A percentile compares a stretch with the other conserved stretches of the same genome.
Evolutionary conservation across 768 basidiomycete species (phyloP).

Genomic region (Boletus coccyginus): DNA sequence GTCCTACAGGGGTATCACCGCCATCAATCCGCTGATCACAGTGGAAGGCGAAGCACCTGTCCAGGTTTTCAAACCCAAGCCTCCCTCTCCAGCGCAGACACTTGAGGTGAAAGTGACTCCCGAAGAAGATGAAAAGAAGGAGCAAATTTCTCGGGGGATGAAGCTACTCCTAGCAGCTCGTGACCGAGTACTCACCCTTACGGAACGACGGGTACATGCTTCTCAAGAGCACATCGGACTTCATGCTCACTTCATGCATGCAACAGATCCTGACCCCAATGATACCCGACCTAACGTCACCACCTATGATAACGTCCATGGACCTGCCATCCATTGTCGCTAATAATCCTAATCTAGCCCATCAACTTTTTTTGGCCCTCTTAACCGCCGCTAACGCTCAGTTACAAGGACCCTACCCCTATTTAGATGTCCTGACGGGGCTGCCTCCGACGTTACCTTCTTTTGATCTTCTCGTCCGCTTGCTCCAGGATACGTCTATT

Average conservation of each 20-base stretch:
- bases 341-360: constrained; percentile 66
- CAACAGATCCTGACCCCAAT: constrained; percentile 51
- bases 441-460: constrained; percentile 72
- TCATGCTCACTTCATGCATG: background rate
- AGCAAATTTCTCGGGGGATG: constrained; percentile 60
- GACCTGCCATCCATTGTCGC: constrained; percentile 67
- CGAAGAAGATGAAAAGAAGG: constrained; percentile 57
- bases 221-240: background rate
- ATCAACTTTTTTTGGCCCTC: constrained; percentile 61
- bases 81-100: background rate
- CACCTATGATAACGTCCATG: constrained; percentile 59
- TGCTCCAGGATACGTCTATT: constrained; percentile 60
- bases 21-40: constrained; percentile 5
- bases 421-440: constrained; percentile 59
- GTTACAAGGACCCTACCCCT: constrained; percentile 39
- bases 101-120: constrained; percentile 30
- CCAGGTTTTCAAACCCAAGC: background rate
- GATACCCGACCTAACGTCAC: constrained; percentile 41
- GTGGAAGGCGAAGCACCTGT: background rate
- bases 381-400: constrained; percentile 39
- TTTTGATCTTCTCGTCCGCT: constrained; percentile 69
- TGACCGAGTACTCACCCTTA: constrained; percentile 67
- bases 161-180: constrained; percentile 66
- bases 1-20: constrained; percentile 13
- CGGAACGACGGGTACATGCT: constrained; percentile 63